Base-by-base conservation (phyloP, 768 basidiomycete genomes). In the Russula earlei region DNA sequence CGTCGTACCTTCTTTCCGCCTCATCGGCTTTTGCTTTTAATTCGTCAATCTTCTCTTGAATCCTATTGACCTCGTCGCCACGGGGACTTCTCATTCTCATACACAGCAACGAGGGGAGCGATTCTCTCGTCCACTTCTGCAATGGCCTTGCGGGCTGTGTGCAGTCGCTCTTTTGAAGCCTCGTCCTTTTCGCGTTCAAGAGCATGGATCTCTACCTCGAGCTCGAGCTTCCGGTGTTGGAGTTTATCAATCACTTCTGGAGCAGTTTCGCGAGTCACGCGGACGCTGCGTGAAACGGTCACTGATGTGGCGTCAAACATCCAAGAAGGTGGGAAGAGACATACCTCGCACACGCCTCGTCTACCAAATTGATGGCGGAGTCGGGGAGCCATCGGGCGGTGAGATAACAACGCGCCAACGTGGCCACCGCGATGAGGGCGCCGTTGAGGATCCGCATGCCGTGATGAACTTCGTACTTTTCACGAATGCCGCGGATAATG, bases 191-290 rank as follows among this genome's bases (percentile, higher is more conserved):
- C 93, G 46, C 92, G 81, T 67, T 93, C 89, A 49, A 97, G 73
- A 9, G 95, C 95, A 67, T 96, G 92, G 22, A 96, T 87, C 67
- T 96, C 95, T 19, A 98, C 84, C 66, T 97, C 88, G 29, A 97
- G 78, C 66, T 95, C 90, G 31, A 97, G 79, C 68, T 89, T 92
- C 49, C 77, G 78, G n/a, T 92, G 83, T 66, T 95, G 90, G 17
- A 97, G 77, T 61, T 84, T 84, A 71, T 98, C 95, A 64, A 97
- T 88, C 4, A 79, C 86, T 71, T 97, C 95, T 0, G 95, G 95
- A 56, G 88, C 82, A 0, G 93, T 96, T 73, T 98, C 95, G 41
- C 91, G 84, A 29, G 90, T 90, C 24, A 97, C 91, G 56, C 93
- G 87, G 29, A 86, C 85, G 63, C 85, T 88, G 61, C 48, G n/a